Conservation (phyloP, 805 yeast genomes). For the Torulaspora franciscae region DNA sequence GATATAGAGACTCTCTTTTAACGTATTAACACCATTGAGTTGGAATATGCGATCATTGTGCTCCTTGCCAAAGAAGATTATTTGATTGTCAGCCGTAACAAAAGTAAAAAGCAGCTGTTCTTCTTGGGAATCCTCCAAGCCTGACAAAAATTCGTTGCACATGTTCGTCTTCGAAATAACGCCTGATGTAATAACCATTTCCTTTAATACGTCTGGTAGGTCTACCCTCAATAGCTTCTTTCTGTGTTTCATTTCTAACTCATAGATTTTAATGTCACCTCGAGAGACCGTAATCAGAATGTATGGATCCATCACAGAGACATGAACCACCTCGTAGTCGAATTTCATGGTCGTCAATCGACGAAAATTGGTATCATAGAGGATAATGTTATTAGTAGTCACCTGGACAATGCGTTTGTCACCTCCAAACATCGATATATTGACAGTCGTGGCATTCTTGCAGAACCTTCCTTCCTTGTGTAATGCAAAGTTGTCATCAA, state of each 20-base stretch:
- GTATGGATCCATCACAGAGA: conserved; percentile 57
- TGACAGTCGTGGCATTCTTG: conserved; percentile 58
- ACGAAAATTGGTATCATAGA: conserved; percentile 60
- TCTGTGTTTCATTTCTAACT: conserved; percentile 37
- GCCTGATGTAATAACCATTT: conserved; percentile 63
- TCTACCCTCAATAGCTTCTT: conserved; percentile 36
- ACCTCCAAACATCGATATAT: conserved; percentile 54
- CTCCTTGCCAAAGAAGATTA: conserved; percentile 57
- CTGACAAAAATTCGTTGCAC: conserved; percentile 39
- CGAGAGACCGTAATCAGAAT: conserved; percentile 58
- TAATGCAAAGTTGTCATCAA: conserved; percentile 56
- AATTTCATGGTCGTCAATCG: conserved; percentile 46
- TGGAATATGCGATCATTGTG: conserved; percentile 40
- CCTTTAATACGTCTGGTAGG: conserved; percentile 37
- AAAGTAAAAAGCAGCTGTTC: conserved; percentile 49
- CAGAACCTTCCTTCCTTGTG: conserved; percentile 59
- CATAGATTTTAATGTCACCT: conserved; percentile 64
- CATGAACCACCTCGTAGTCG: conserved; percentile 60
- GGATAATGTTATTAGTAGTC: conserved; percentile 56
- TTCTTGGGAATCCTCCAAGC: conserved; percentile 22
- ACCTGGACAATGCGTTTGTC: conserved; percentile 67
- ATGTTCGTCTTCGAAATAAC: conserved; percentile 51
- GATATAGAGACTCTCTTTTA: conserved; percentile 39
- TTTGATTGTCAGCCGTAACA: conserved; percentile 72
- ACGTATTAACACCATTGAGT: conserved; percentile 36